phyloP scores from a whole-genome alignment of 31 red algal genomes.

The Odonthalia washingtoniensis region DNA sequence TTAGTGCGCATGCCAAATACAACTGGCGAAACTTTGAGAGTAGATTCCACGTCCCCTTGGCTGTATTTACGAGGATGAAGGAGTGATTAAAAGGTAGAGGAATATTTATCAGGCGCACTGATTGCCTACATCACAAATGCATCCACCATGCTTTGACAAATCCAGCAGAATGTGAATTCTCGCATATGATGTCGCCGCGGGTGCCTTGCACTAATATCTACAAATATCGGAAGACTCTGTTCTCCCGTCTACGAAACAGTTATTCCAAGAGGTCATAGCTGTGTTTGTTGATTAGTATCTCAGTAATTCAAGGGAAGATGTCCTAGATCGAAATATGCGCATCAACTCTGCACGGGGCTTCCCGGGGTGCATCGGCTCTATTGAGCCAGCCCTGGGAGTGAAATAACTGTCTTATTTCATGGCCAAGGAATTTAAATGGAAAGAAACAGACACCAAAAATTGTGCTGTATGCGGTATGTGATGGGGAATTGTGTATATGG shows the following conservation, averaged over 20 bases:
- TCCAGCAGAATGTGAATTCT: no score
- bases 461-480: slow-evolving; percentile 9
- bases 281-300: slow-evolving; percentile 19
- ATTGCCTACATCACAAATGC: no score
- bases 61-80: neutral
- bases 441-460: slow-evolving; percentile 32
- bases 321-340: neutral
- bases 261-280: neutral
- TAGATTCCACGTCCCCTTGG: neutral
- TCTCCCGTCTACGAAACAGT: neutral
- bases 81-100: neutral
- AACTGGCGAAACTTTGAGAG: no score
- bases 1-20: no score
- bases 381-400: no score
- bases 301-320: neutral
- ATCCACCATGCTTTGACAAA: no score
- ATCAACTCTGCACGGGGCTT: slow-evolving; percentile 14
- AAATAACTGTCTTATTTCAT: neutral
- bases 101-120: no score
- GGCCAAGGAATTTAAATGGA: no score
- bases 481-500: slow-evolving; percentile 41
- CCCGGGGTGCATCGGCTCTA: slow-evolving; percentile 35
- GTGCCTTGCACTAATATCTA: neutral
- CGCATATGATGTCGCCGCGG: neutral
- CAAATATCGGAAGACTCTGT: slow-evolving; percentile 8